Percentiles rank a stretch among this genome's conserved stretches.
phyloP scores from a whole-genome alignment of 805 yeast genomes.

The Jamesozyma jinghongensis region DNA sequence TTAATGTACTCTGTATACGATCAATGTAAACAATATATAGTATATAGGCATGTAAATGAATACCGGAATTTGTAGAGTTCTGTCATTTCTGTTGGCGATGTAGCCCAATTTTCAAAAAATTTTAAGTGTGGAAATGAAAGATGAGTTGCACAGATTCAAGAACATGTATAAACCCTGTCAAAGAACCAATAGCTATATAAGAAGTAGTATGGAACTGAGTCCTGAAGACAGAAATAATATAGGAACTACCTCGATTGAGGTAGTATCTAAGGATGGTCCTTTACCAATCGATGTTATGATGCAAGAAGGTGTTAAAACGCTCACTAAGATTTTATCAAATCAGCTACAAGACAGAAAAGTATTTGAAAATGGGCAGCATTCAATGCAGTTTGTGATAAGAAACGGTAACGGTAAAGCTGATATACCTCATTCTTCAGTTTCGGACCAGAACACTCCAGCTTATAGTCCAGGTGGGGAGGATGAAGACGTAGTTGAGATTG shows the following conservation, averaged over 20 bases:
- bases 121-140: background rate
- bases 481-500: constrained; percentile 9
- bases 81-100: no score
- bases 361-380: constrained; percentile 11
- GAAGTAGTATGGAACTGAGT: background rate
- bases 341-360: constrained; percentile 22
- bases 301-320: constrained; percentile 30
- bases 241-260: constrained; percentile 15
- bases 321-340: constrained; percentile 23
- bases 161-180: no score
- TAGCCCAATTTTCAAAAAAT: no score
- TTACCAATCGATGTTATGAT: constrained; percentile 27
- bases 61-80: no score
- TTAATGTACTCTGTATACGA: no score
- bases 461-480: background rate
- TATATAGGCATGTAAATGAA: no score
- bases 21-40: no score
- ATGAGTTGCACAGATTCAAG: no score
- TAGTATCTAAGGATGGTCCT: constrained; percentile 23
- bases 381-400: constrained; percentile 20
- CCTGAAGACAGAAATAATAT: background rate
- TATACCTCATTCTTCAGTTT: background rate
- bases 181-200: no score
- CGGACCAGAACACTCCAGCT: background rate
- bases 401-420: constrained; percentile 4